Evolutionary conservation across 148 eudicot species (phyloP).

Genomic region (Vaccinium darrowii): DNA sequence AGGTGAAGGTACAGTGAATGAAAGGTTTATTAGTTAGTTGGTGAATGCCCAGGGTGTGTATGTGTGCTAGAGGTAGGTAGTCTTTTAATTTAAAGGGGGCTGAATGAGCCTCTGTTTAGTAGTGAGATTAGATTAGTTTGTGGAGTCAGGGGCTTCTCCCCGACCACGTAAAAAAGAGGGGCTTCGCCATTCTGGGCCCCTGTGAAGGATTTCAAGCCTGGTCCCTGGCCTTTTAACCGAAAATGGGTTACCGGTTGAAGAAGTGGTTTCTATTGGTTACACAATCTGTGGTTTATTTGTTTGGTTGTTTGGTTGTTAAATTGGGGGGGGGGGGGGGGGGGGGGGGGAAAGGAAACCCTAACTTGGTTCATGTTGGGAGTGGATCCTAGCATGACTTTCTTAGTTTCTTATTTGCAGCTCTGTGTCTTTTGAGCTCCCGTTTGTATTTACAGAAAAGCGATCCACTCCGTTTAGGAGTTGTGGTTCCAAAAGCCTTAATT

Average conservation of each 20-base stretch:
- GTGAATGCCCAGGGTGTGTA: constrained; percentile 10
- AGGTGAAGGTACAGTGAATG: constrained; percentile 11
- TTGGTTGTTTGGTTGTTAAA: constrained; percentile 22
- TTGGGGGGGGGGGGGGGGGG: constrained; percentile 31
- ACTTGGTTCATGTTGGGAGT: constrained; percentile 28
- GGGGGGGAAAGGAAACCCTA: constrained; percentile 30
- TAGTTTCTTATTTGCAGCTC: not conserved
- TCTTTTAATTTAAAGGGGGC: constrained; percentile 15
- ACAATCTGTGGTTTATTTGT: not conserved
- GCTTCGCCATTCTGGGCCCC: not conserved
- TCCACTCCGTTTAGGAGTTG: not conserved
- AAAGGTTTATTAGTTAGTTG: constrained; percentile 7
- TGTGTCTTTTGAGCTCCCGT: not conserved
- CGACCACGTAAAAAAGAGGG: not conserved
- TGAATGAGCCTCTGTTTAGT: constrained; percentile 1
- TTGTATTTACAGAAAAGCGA: not conserved
- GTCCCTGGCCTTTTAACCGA: constrained; percentile 19
- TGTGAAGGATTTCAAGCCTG: constrained; percentile 6
- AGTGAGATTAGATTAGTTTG: constrained; percentile 9
- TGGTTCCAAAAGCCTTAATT: not conserved
- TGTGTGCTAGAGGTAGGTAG: not conserved
- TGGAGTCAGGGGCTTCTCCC: constrained; percentile 4
- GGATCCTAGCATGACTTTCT: constrained; percentile 27
- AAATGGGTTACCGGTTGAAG: constrained; percentile 11
- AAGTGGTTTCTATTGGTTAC: not conserved